Percentiles rank a stretch among this genome's conserved stretches.
These are phyloP conservation scores for Hemileia vastatrix DNA, from an alignment of 1,284 basidiomycete species.

Conservation along the genomic window DNA sequence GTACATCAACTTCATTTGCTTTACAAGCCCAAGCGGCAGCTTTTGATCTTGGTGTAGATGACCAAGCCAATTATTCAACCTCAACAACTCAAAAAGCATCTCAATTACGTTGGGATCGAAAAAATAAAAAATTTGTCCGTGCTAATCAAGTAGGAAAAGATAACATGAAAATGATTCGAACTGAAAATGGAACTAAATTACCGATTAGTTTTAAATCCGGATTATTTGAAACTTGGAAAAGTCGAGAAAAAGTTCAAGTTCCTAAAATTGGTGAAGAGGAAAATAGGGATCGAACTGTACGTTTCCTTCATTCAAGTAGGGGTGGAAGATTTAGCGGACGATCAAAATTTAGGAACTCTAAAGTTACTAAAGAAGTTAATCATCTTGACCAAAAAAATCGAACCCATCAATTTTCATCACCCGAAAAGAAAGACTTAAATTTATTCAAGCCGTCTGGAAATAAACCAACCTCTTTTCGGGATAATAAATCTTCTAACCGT, in stretches of 20 bases:
- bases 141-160: conserved; percentile 76
- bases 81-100: conserved; percentile 58
- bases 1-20: conserved; percentile 56
- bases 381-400: conserved; percentile 56
- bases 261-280: conserved; percentile 75
- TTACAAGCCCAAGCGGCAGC: conserved; percentile 70
- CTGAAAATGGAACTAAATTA: conserved; percentile 83
- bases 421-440: conserved; percentile 60
- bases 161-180: conserved; percentile 86
- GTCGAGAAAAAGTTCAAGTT: conserved; percentile 59
- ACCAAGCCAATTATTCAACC: conserved; percentile 56
- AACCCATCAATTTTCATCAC: conserved; percentile 46
- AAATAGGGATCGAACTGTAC: conserved; percentile 25
- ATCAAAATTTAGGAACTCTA: conserved; percentile 58
- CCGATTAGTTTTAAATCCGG: conserved; percentile 89
- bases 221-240: conserved; percentile 89
- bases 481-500: no score
- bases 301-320: conserved; percentile 16
- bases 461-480: conserved; percentile 26
- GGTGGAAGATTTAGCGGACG: conserved; percentile 14
- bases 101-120: conserved; percentile 78
- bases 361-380: conserved; percentile 53
- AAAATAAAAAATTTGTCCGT: conserved; percentile 88
- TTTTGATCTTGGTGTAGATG: conserved; percentile 69
- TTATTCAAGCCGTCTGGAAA: conserved; percentile 53